Conservation (phyloP, 78 protist genomes). For the Andalucia godoyi region DNA sequence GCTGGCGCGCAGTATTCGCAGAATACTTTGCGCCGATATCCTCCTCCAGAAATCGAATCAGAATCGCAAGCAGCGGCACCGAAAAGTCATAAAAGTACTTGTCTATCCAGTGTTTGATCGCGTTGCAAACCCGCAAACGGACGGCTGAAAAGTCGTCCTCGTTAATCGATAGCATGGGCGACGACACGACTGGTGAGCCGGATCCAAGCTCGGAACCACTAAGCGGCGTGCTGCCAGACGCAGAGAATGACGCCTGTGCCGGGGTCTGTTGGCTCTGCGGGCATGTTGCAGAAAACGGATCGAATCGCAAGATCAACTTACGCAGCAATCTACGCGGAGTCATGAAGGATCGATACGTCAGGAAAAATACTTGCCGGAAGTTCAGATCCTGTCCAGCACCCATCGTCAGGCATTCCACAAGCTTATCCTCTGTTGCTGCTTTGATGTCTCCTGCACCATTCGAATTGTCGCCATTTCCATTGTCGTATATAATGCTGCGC, state of each 20-base stretch:
- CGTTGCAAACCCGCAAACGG: not conserved
- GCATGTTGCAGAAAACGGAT: not conserved
- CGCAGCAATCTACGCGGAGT: not conserved
- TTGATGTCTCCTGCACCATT: not conserved
- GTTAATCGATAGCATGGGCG: no score
- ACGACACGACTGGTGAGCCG: no score
- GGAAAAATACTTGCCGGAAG: not conserved
- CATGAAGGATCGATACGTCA: conserved; percentile 2
- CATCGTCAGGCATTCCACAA: not conserved
- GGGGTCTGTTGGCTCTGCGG: not conserved
- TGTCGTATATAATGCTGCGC: not conserved
- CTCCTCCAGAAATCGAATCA: not conserved
- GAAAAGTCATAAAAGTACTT: not conserved
- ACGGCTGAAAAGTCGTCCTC: no score
- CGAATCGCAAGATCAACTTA: not conserved
- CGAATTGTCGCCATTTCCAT: not conserved
- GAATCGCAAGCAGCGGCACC: not conserved
- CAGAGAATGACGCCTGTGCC: not conserved
- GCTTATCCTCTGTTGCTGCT: not conserved
- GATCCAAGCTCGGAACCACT: not conserved
- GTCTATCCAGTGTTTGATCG: not conserved
- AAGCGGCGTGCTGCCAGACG: not conserved
- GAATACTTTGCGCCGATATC: not conserved
- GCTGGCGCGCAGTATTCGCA: not conserved
- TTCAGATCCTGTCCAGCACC: not conserved